Evolutionary conservation across 805 yeast species (phyloP), one percentile per base, ranked within the genome.

Genomic region (Danielia oregonensis): DNA sequence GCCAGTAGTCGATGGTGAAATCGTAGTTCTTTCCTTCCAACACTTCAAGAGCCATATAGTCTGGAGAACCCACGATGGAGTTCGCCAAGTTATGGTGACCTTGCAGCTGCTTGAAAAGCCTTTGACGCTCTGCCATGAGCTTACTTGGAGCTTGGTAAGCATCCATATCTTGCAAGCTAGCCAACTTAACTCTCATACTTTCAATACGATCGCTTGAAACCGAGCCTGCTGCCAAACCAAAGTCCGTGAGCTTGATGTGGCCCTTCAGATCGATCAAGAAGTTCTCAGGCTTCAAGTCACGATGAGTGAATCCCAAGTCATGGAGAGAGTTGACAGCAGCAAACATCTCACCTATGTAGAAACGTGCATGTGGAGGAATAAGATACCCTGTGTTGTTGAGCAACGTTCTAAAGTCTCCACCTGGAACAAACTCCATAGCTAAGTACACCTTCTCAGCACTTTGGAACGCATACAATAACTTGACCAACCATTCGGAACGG

Each of bases 351-450:
- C 91, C 79, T 45, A 93, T 76, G 58, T 93, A 93, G 64, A 93
- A 93, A 39, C 97, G 76, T 0, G 97, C 95, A 55, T 93, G 98
- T 3, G 94, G 88, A 2, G 97, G 95, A 41, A 86, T 85, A 48
- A 93, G 68, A 38, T 84, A 85, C 23, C 96, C 96, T 5, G 97
- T 91, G 57, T 89, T 91, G 59, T 88, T 89, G 45, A 93, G 74
- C 40, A 93, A 65, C 0, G 98, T 93, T 55, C 99, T 80, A 68
- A 86, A 93, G 57, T 93, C 99, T 35, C 99, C 99, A 39, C 99
- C 99, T 6, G 99, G 97, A n/a, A 93, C 98, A 60, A 86, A 93
- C 59, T 93, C 98, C 99, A 93, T 93, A 2, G 98, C 98, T 53
- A 93, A 70, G 51, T 86, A 93, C 19, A 93, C 85, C 53, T 84